phyloP scores from a whole-genome alignment of 306 rosid genomes.

The Begonia fuchsioides region DNA sequence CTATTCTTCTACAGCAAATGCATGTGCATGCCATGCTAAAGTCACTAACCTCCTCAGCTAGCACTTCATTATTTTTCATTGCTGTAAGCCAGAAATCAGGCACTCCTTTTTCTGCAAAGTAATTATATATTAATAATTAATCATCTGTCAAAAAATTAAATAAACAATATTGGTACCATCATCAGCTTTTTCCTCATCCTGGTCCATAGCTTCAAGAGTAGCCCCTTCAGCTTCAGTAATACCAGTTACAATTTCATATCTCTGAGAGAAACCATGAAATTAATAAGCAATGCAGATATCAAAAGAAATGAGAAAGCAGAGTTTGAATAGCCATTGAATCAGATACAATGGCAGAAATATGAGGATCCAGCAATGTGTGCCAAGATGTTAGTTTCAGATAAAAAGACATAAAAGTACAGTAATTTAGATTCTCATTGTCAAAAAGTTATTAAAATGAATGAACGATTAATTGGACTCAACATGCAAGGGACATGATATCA shows the following conservation, averaged over 20 bases:
- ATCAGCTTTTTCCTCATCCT: slow-evolving; percentile 28
- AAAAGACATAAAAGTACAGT: too few relatives aligned
- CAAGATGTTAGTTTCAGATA: too few relatives aligned
- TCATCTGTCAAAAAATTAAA: too few relatives aligned
- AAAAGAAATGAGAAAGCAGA: neutral
- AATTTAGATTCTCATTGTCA: too few relatives aligned
- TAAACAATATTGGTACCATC: slow-evolving; percentile 21
- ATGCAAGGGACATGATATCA: too few relatives aligned
- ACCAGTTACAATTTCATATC: slow-evolving; percentile 67
- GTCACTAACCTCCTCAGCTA: slow-evolving; percentile 66
- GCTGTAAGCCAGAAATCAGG: slow-evolving; percentile 88
- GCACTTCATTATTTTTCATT: slow-evolving; percentile 76
- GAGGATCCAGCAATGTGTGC: too few relatives aligned
- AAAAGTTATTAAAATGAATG: too few relatives aligned
- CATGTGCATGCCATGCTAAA: neutral
- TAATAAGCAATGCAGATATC: neutral
- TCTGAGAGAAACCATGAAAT: slow-evolving; percentile 21
- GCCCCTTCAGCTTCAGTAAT: slow-evolving; percentile 53
- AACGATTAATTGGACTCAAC: too few relatives aligned
- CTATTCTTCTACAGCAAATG: too few relatives aligned
- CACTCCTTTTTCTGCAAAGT: slow-evolving; percentile 61
- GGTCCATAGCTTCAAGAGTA: slow-evolving; percentile 20
- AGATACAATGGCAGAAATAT: too few relatives aligned
- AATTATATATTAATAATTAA: neutral
- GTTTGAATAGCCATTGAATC: too few relatives aligned